Evolutionary conservation across 2,329 filamentous ascomycete species (phyloP).

Genomic region (Uncinocarpus reesii): DNA sequence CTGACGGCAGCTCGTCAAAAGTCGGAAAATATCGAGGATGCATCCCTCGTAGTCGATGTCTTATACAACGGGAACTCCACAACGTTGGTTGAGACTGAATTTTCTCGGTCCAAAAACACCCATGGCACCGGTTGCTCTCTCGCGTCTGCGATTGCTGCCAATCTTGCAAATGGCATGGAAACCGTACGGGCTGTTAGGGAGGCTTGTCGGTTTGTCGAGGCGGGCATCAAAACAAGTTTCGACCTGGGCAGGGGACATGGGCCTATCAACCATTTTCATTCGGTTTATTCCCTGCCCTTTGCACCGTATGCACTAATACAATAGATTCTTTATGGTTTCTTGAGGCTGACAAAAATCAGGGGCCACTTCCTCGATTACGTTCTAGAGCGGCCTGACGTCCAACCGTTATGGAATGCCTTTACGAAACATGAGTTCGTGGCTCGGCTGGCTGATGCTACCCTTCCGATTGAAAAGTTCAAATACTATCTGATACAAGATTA

Average conservation of each 20-base stretch:
- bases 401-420: conserved; percentile 61
- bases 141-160: conserved; percentile 62
- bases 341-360: conserved; percentile 30
- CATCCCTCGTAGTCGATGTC: conserved; percentile 62
- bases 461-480: conserved; percentile 70
- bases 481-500: conserved; percentile 89
- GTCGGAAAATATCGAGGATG: conserved; percentile 50
- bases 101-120: conserved; percentile 65
- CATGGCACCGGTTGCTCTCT: conserved; percentile 93
- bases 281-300: conserved; percentile 50
- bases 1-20: conserved; percentile 54
- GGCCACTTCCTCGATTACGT: conserved; percentile 77
- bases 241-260: conserved; percentile 50
- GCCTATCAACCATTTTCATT: conserved; percentile 60
- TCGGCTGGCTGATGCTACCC: conserved; percentile 61
- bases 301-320: conserved; percentile 37
- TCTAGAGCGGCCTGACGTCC: conserved; percentile 64
- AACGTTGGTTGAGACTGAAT: conserved; percentile 58
- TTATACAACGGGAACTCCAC: conserved; percentile 54
- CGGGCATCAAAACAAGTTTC: conserved; percentile 49
- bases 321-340: neutral
- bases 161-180: conserved; percentile 44
- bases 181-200: conserved; percentile 43
- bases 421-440: conserved; percentile 75
- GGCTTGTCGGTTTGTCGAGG: conserved; percentile 51